Conservation (phyloP, 2,329 filamentous ascomycete species). For the Apiospora marii region DNA sequence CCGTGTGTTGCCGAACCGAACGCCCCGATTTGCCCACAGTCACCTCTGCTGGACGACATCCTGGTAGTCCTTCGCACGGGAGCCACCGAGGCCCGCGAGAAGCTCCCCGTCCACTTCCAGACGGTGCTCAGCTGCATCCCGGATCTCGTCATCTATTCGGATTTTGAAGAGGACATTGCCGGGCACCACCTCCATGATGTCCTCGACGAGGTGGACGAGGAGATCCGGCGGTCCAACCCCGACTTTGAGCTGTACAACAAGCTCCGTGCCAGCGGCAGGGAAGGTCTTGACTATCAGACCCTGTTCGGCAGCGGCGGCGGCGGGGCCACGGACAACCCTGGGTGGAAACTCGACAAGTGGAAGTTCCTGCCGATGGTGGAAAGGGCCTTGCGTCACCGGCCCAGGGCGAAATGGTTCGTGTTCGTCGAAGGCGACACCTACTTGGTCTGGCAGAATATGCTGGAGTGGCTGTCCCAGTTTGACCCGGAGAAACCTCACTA, state of each 20-base stretch:
- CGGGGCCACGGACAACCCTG: constrained; percentile 39
- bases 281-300: constrained; percentile 45
- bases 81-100: constrained; percentile 62
- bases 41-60: constrained; percentile 49
- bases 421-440: constrained; percentile 68
- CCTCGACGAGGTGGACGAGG: constrained; percentile 51
- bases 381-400: constrained; percentile 48
- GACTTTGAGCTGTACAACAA: constrained; percentile 62
- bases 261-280: constrained; percentile 50
- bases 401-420: constrained; percentile 63
- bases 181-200: constrained; percentile 59
- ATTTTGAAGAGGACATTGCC: constrained; percentile 59
- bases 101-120: constrained; percentile 61
- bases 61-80: constrained; percentile 66
- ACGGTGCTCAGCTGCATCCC: constrained; percentile 64
- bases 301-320: not conserved
- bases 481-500: constrained; percentile 57
- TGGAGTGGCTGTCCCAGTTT: constrained; percentile 60
- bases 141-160: constrained; percentile 65
- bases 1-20: too few species aligned
- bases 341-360: constrained; percentile 64
- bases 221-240: constrained; percentile 46
- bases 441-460: constrained; percentile 59
- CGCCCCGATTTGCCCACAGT: not conserved
- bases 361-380: constrained; percentile 64